Evolutionary conservation across 176 grass and related monocot species (phyloP).

Genomic region (Zoysia japonica): DNA sequence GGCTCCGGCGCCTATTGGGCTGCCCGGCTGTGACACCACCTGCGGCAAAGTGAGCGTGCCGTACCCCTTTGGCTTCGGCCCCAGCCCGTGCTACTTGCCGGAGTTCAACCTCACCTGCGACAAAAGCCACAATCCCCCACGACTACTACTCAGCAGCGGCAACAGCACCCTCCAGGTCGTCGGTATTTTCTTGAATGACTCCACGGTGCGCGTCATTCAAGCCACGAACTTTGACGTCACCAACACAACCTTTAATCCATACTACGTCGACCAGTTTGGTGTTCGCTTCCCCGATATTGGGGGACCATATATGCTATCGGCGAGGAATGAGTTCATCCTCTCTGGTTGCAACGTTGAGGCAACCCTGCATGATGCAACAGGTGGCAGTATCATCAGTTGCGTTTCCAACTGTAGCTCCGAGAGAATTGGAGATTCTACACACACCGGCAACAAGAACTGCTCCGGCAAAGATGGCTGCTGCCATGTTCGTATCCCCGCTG

Average conservation of each 20-base stretch:
- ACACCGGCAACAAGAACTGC: not conserved
- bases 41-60: not conserved
- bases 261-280: no score
- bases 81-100: not conserved
- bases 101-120: slow-evolving; percentile 1
- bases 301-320: not conserved
- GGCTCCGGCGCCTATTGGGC: not conserved
- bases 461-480: not conserved
- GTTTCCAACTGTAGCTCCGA: not conserved
- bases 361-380: no score
- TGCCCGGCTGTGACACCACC: not conserved
- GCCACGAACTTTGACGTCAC: no score
- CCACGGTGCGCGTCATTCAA: not conserved
- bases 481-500: not conserved
- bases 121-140: not conserved
- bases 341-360: not conserved
- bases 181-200: not conserved
- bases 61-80: not conserved
- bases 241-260: no score
- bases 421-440: no score
- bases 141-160: not conserved
- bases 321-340: not conserved
- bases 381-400: not conserved
- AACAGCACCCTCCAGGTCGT: not conserved
- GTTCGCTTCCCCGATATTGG: not conserved